Conservation (phyloP, 805 yeast species). For the Ogataea naganishii region DNA sequence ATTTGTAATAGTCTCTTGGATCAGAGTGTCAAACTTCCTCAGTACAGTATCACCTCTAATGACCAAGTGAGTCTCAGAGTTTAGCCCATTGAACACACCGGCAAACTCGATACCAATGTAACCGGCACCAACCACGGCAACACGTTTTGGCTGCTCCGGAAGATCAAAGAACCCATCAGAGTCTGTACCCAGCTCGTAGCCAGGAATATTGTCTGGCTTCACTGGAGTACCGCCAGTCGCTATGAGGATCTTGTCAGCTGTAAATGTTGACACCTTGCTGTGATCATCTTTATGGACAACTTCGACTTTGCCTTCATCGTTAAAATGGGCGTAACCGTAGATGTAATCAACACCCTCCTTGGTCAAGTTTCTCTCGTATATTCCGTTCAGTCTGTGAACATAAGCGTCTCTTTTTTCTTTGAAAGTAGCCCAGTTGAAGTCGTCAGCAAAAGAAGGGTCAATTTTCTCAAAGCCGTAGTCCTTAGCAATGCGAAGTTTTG, state of each 20-base stretch:
- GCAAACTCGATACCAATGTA: constrained; percentile 94
- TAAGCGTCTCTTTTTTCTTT: constrained; percentile 92
- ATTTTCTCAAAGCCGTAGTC: constrained; percentile 73
- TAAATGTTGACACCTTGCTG: constrained; percentile 38
- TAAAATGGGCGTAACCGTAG: constrained; percentile 80
- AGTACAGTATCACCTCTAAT: constrained; percentile 89
- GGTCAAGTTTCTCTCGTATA: constrained; percentile 77
- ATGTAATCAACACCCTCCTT: constrained; percentile 86
- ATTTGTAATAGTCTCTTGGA: constrained; percentile 73
- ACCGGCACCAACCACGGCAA: constrained; percentile 96
- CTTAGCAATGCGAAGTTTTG: constrained; percentile 60
- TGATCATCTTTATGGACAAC: constrained; percentile 61
- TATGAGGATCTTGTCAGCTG: constrained; percentile 77
- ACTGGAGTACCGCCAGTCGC: constrained; percentile 92
- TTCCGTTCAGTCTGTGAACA: constrained; percentile 79
- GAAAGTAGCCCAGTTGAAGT: constrained; percentile 76
- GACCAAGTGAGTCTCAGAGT: constrained; percentile 76
- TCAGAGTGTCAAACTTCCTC: constrained; percentile 77
- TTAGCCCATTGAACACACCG: constrained; percentile 87
- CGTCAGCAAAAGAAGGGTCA: constrained; percentile 41
- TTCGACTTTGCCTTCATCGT: constrained; percentile 64
- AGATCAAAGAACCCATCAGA: constrained; percentile 89
- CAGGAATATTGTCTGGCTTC: constrained; percentile 62
- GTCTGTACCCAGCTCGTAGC: constrained; percentile 74
- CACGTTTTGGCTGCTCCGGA: constrained; percentile 78